These are phyloP conservation scores for Solanum chacoense DNA, from an alignment of 305 asterid species.

Conservation along the genomic window DNA sequence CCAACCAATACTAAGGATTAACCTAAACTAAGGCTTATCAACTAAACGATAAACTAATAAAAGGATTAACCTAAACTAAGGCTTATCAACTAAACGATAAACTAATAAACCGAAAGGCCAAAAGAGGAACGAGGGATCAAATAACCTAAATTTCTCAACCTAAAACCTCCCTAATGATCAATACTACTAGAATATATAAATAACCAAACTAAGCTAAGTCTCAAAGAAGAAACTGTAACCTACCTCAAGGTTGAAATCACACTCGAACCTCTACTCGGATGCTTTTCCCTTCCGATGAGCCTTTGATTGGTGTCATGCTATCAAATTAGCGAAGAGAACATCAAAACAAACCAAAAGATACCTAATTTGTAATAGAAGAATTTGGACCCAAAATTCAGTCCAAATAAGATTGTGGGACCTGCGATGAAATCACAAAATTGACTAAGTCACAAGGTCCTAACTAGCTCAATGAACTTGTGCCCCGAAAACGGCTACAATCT, in stretches of 20 bases:
- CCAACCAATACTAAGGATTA: not conserved
- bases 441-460: not conserved
- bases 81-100: no score
- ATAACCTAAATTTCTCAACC: not conserved
- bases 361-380: not conserved
- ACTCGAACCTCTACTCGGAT: not conserved
- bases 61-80: not conserved
- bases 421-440: not conserved
- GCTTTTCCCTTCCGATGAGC: not conserved
- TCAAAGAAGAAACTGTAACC: not conserved
- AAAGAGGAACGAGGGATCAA: not conserved
- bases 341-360: not conserved
- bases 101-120: not conserved
- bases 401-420: not conserved
- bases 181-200: not conserved
- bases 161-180: not conserved
- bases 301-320: no score
- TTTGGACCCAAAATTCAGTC: not conserved
- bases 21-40: not conserved
- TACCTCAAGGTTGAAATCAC: not conserved
- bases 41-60: no score
- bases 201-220: not conserved
- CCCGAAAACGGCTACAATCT: not conserved
- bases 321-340: not conserved
- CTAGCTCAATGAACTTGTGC: not conserved